Percentiles rank a stretch among this genome's conserved stretches.
phyloP scores from a whole-genome alignment of 768 basidiomycete species.

The Hydnomerulius pinastri region DNA sequence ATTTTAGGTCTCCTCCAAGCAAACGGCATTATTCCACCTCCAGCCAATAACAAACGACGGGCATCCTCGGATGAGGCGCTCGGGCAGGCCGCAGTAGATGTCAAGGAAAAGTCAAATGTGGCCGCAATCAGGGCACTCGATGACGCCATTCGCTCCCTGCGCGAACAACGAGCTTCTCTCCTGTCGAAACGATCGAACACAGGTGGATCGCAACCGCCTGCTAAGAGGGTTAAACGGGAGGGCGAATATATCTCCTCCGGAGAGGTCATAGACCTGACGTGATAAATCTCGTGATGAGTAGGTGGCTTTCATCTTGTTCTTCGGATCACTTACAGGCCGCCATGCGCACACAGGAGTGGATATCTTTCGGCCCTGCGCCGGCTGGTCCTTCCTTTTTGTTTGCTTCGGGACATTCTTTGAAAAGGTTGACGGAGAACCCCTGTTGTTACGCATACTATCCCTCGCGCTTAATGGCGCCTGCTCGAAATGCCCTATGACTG shows the following conservation, averaged over 20 bases:
- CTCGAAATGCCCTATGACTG: not conserved
- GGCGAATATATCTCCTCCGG: not conserved
- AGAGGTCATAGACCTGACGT: slow-evolving; percentile 9
- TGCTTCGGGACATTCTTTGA: not conserved
- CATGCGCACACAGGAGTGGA: not conserved
- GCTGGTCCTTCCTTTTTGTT: not conserved
- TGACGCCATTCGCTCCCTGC: not conserved
- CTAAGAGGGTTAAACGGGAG: slow-evolving; percentile 6
- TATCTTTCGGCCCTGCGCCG: not conserved
- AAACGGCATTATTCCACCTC: slow-evolving; percentile 4
- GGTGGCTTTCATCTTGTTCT: not conserved
- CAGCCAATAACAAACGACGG: slow-evolving; percentile 1
- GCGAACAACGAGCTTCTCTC: not conserved
- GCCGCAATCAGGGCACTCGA: not conserved
- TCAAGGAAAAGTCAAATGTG: not conserved
- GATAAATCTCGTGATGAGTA: not conserved
- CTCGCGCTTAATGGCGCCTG: not conserved
- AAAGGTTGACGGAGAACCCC: not conserved
- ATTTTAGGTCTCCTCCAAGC: slow-evolving; percentile 5
- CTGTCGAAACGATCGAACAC: not conserved
- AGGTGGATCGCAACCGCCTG: not conserved
- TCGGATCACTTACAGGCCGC: not conserved
- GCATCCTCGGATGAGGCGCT: not conserved
- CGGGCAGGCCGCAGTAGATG: not conserved
- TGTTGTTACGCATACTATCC: not conserved